A percentile compares a stretch with the other conserved stretches of the same genome.
Evolutionary conservation across 768 basidiomycete genomes (phyloP).

Genomic region (Hirschioporus abietinus): DNA sequence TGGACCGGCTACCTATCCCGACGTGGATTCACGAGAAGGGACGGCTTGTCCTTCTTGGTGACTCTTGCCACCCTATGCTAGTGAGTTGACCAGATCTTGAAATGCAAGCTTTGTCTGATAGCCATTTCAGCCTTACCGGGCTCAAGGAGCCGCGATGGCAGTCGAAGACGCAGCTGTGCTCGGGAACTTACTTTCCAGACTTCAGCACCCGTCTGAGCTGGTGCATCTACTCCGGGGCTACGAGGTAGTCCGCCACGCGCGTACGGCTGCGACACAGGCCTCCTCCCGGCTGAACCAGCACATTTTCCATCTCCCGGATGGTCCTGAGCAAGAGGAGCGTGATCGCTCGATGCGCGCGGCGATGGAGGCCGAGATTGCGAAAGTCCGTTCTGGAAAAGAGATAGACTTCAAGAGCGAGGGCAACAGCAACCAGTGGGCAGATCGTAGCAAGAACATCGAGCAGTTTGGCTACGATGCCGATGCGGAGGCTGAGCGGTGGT

Average conservation of each 20-base stretch:
- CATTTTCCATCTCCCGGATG: slow-evolving; percentile 22
- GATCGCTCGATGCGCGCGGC: slow-evolving; percentile 18
- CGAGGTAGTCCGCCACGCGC: slow-evolving; percentile 15
- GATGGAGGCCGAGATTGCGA: slow-evolving; percentile 19
- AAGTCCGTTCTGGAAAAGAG: slow-evolving; percentile 15
- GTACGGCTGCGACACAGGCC: slow-evolving; percentile 17
- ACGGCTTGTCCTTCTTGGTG: slow-evolving; percentile 43
- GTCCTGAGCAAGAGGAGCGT: slow-evolving; percentile 17
- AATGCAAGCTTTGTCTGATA: not conserved
- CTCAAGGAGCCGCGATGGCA: slow-evolving; percentile 48
- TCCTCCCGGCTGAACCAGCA: slow-evolving; percentile 19
- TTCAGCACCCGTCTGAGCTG: slow-evolving; percentile 15
- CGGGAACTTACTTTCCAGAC: slow-evolving; percentile 18
- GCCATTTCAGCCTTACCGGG: slow-evolving; percentile 39
- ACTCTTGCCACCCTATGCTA: slow-evolving; percentile 55
- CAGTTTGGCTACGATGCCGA: slow-evolving; percentile 56
- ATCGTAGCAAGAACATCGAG: slow-evolving; percentile 39
- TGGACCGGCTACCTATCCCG: slow-evolving; percentile 42
- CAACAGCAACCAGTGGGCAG: slow-evolving; percentile 55
- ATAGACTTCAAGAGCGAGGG: slow-evolving; percentile 18
- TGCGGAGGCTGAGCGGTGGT: slow-evolving; percentile 44
- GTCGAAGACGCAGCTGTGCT: slow-evolving; percentile 36
- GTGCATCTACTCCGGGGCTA: slow-evolving; percentile 17
- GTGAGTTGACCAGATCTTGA: slow-evolving; percentile 14
- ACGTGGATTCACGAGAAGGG: slow-evolving; percentile 44